These are phyloP conservation scores for Saturnispora diversa DNA, from an alignment of 805 yeast genomes.

Conservation along the genomic window DNA sequence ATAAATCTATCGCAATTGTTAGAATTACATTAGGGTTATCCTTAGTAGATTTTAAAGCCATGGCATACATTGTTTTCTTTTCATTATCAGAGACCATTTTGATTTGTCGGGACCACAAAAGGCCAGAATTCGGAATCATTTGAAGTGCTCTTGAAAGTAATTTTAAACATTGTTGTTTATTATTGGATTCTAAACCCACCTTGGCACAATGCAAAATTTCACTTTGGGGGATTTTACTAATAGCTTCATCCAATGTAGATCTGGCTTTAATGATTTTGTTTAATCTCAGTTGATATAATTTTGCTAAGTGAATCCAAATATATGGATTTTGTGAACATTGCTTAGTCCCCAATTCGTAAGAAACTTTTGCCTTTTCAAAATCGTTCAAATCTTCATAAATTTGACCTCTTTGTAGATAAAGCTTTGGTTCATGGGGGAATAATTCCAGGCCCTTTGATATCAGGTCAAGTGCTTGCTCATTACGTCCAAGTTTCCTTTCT, in stretches of 20 bases:
- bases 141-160: slow-evolving; percentile 50
- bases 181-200: slow-evolving; percentile 47
- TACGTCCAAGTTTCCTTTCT: slow-evolving; percentile 34
- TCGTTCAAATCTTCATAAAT: slow-evolving; percentile 31
- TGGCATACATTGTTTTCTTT: slow-evolving; percentile 50
- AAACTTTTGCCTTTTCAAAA: slow-evolving; percentile 37
- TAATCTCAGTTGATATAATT: slow-evolving; percentile 36
- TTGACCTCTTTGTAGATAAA: slow-evolving; percentile 60
- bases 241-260: slow-evolving; percentile 61
- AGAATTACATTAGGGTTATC: slow-evolving; percentile 52
- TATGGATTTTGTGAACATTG: slow-evolving; percentile 34
- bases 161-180: slow-evolving; percentile 43
- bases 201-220: slow-evolving; percentile 53
- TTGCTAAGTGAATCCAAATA: slow-evolving; percentile 51
- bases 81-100: slow-evolving; percentile 33
- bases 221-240: slow-evolving; percentile 40
- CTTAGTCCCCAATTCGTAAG: slow-evolving; percentile 42
- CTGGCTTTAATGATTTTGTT: slow-evolving; percentile 52
- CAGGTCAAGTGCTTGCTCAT: slow-evolving; percentile 33
- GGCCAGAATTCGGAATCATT: slow-evolving; percentile 48
- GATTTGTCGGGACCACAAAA: slow-evolving; percentile 61
- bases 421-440: slow-evolving; percentile 44
- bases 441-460: slow-evolving; percentile 38
- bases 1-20: slow-evolving; percentile 60
- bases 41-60: slow-evolving; percentile 61